Evolutionary conservation across 2,329 filamentous ascomycete genomes (phyloP), one percentile per base, ranked within the genome.

Genomic region (Bipolaris victoriae): DNA sequence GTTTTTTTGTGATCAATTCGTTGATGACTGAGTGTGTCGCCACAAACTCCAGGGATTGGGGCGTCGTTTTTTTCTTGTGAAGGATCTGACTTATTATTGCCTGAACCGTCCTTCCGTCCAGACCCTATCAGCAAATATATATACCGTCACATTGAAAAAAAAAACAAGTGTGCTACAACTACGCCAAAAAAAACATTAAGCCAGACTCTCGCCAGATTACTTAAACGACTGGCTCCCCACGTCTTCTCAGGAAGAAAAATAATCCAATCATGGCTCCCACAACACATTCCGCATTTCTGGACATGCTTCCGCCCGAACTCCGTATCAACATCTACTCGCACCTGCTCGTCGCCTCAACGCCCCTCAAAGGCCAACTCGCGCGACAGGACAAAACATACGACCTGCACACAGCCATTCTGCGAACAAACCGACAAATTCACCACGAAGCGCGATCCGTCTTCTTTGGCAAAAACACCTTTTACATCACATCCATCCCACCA

Each of bases 391-490:
- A 66, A 41, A 62, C 63, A 53, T 76, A 75, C 60, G 60, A 64
- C n/a, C 63, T 72, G 3, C 68, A 73, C 29, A 73, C 77, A 5
- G 62, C 63, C 33, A 72, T 81, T 44, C 69, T 80, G 2, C 67
- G 74, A 15, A 67, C 66, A 20, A 78, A 72, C 63, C 75, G 72
- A 47, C 72, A 75, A 31, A 71, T 80, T 56, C 68, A 79, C 66
- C 69, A 72, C 29, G 79, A 81, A 68, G 77, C 78, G 1, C 70
- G 73, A 24, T 67, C 67, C 24, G 68, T 78, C 22, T 77, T 81
- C 55, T 79, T 78, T 59, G 70, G 70, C 54, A 76, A 75, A 55
- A 80, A 80, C 60, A 70, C 65, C 9, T 78, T 81, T 61, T 59
- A 61, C 39, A 55, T 75, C 44, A 67, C 63, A 22, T 66, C 64